Evolutionary conservation across 352 stramenopile species (phyloP).

Genomic region (Phytophthora pistaciae): DNA sequence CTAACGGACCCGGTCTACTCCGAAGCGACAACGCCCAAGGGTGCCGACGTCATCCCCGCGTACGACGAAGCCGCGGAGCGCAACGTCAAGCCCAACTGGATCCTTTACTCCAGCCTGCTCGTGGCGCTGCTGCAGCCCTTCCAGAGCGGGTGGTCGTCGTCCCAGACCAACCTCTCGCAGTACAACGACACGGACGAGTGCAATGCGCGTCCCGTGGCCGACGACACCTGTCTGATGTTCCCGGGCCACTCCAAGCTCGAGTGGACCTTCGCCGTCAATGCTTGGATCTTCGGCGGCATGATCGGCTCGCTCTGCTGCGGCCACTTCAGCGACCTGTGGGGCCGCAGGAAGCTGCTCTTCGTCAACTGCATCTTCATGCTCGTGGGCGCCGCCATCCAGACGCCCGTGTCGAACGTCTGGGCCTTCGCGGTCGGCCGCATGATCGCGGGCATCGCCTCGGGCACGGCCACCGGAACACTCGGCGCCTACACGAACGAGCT

Average conservation of each 20-base stretch:
- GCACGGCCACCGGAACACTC: slow-evolving; percentile 21
- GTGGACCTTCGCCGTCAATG: slow-evolving; percentile 43
- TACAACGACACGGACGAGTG: slow-evolving; percentile 59
- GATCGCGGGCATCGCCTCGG: slow-evolving; percentile 46
- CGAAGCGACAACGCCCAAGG: slow-evolving; percentile 18
- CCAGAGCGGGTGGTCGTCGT: slow-evolving; percentile 65
- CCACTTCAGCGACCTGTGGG: slow-evolving; percentile 24
- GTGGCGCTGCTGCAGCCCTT: slow-evolving; percentile 52
- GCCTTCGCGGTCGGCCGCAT: slow-evolving; percentile 44
- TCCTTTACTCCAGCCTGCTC: slow-evolving; percentile 27
- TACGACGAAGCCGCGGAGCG: slow-evolving; percentile 21
- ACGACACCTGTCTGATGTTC: slow-evolving; percentile 25
- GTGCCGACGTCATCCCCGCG: not conserved
- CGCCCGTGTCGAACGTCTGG: slow-evolving; percentile 24
- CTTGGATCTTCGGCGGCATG: slow-evolving; percentile 67
- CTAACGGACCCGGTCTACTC: too few relatives aligned
- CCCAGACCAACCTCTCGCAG: slow-evolving; percentile 62
- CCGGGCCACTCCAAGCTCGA: slow-evolving; percentile 27
- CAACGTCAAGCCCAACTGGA: slow-evolving; percentile 24
- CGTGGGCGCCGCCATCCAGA: slow-evolving; percentile 40
- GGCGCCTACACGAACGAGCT: slow-evolving; percentile 29
- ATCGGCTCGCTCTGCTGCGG: slow-evolving; percentile 52
- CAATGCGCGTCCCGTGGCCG: slow-evolving; percentile 24
- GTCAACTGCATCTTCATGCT: slow-evolving; percentile 48
- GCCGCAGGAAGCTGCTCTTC: slow-evolving; percentile 25